These are phyloP conservation scores for Myriosclerotinia duriaeana DNA, from an alignment of 2,329 filamentous ascomycete species.

Conservation along the genomic window DNA sequence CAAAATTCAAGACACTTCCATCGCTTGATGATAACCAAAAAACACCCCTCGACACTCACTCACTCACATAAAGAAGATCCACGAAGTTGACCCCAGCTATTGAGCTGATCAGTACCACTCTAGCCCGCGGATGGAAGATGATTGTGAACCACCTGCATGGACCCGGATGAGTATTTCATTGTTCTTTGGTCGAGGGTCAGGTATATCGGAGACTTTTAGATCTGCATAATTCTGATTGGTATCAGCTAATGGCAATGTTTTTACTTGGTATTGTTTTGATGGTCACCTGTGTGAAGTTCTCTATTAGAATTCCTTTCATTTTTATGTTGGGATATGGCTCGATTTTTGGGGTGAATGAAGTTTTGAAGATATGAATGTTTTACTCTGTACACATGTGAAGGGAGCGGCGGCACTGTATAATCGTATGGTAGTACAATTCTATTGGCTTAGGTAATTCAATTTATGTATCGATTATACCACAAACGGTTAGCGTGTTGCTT, in stretches of 20 bases:
- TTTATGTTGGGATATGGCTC: too few species aligned
- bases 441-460: constrained; percentile 11
- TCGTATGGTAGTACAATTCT: not conserved
- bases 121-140: not conserved
- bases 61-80: not conserved
- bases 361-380: not conserved
- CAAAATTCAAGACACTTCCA: not conserved
- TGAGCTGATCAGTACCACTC: not conserved
- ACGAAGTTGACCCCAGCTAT: not conserved
- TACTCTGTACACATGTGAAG: too few species aligned
- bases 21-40: not conserved
- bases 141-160: not conserved
- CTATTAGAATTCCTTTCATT: too few species aligned
- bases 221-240: not conserved
- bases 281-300: too few species aligned
- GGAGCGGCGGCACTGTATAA: too few species aligned
- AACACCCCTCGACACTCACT: not conserved
- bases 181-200: not conserved
- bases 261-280: too few species aligned
- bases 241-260: too few species aligned
- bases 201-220: not conserved
- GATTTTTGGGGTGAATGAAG: too few species aligned
- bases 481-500: not conserved
- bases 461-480: not conserved
- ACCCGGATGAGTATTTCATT: not conserved